Evolutionary conservation across 2,329 filamentous ascomycete genomes (phyloP), one percentile per base, ranked within the genome.

Genomic region (Alternaria rosae): DNA sequence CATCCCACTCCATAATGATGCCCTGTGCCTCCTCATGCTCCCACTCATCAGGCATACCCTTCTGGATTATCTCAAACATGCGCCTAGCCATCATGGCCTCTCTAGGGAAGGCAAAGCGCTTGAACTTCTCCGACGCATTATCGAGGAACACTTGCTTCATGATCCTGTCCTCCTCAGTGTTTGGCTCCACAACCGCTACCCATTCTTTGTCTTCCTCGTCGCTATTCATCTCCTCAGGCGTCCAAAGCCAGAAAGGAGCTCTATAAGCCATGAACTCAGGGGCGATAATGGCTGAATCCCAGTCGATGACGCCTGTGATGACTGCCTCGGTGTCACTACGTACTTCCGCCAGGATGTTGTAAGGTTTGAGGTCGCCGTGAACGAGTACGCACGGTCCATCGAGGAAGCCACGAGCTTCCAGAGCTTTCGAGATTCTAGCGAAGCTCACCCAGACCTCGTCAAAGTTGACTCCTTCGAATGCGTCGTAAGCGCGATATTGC

Each of bases 181-280:
- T 2, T 5, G 4, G 13, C 47, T 50, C 28, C 3, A 50, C 13
- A 8, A 6, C n/a, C 0, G 47, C 47, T 12, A 32, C 30, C 5
- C 6, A 15, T 9, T 50, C 45, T 8, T 23, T 28, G 2, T 50
- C 47, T 3, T 10, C 17, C 0, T 32, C 5, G 0, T 2, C 47
- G 13, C 47, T 23, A 23, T 20, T 0, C 47, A 50, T 50, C 3
- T 50, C 47, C 0, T 1, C 28, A 6, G 47, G 21, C 10, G 41
- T 48, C 76, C 78, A 80, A 0, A 80, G 42, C 73, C 73, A 80
- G 9, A 67, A 59, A 0, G 78, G 78, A 0, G 77, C 71, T 9
- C 61, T 43, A 42, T 76, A 78, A 1, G 69, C 67, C 58, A 79
- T 65, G 55, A 79, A 78, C 9, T 63, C 60, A 0, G 78, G 77